Percentiles rank a stretch among this genome's conserved stretches.
Evolutionary conservation across 2,329 filamentous ascomycete genomes (phyloP).

Genomic region (Aspergillus sclerotialis): DNA sequence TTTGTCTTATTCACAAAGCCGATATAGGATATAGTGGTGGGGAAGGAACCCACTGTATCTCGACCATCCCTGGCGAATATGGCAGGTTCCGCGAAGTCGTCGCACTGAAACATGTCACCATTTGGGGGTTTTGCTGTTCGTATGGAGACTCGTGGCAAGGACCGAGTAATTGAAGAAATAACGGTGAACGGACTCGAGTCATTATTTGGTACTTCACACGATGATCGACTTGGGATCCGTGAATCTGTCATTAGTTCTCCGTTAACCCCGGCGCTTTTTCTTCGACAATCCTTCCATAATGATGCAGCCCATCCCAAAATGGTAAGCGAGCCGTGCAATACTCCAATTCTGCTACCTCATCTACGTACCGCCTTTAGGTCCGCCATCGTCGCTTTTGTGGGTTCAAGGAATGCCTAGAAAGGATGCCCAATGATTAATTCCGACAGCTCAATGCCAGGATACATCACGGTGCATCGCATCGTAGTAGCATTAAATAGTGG

Average conservation of each 20-base stretch:
- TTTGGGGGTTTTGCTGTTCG: not conserved
- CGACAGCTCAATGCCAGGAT: too few relatives aligned
- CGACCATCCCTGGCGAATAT: not conserved
- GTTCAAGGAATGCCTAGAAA: too few relatives aligned
- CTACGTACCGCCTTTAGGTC: not conserved
- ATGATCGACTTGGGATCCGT: not conserved
- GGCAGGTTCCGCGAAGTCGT: too few relatives aligned
- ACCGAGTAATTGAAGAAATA: not conserved
- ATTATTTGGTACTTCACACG: not conserved
- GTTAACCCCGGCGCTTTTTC: too few relatives aligned
- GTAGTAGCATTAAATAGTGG: too few relatives aligned
- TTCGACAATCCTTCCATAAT: not conserved
- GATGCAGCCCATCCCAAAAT: too few relatives aligned
- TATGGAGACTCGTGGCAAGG: not conserved
- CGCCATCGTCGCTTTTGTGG: too few relatives aligned
- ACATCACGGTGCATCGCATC: too few relatives aligned
- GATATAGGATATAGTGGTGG: not conserved
- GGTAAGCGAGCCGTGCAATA: too few relatives aligned
- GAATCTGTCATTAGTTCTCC: too few relatives aligned
- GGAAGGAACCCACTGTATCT: not conserved
- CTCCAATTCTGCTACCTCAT: not conserved
- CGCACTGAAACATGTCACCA: not conserved
- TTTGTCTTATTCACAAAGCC: not conserved
- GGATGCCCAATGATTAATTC: too few relatives aligned
- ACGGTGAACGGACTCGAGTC: not conserved